Evolutionary conservation across 2,329 filamentous ascomycete genomes (phyloP), one percentile per base, ranked within the genome.

Genomic region (Orbilia javanica): DNA sequence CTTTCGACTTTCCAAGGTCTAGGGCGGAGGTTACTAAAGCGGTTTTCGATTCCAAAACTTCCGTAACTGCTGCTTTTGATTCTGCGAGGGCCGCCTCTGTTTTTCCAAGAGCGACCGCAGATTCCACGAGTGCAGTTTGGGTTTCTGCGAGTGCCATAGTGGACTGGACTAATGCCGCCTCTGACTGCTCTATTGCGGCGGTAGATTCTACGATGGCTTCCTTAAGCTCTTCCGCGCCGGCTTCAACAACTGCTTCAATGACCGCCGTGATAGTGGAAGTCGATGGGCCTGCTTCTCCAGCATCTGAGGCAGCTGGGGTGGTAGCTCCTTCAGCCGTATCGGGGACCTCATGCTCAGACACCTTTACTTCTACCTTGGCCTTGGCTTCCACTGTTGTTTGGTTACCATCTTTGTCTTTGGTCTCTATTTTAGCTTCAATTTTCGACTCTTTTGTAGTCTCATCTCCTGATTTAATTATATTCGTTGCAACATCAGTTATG

Each of bases 321-420:
- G 3, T 27, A 42, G 46, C 36, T n/a, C 34, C 36, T 46, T 29
- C 55, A 36, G 62, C 57, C 7, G 66, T 50, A n/a, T 62, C 48
- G 6, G 64, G 44, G 15, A 34, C 18, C 18, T 76, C 72, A 3
- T 60, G 25, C n/a, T n/a, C n/a, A n/a, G n/a, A n/a, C n/a, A n/a
- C n/a, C n/a, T n/a, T n/a, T 25, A 77, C 27, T 27, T 66, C 67
- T 25, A 71, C 57, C 20, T 70, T 50, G 3, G 71, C 62, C 31
- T 70, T 77, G 2, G 73, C 57, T 62, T 77, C 60, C 3, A 77
- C 42, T 39, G 48, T 76, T 8, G 46, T 42, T n/a, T 64, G 34
- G 4, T 39, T 50, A 15, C 68, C 46, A 39, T 36, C 36, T 65
- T 60, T 18, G 4, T 39, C 48, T 18, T 57, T 63, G 0, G 55